These are phyloP conservation scores for Vitis hybrid DNA, from an alignment of 177 flowering plant genomes.

Conservation along the genomic window DNA sequence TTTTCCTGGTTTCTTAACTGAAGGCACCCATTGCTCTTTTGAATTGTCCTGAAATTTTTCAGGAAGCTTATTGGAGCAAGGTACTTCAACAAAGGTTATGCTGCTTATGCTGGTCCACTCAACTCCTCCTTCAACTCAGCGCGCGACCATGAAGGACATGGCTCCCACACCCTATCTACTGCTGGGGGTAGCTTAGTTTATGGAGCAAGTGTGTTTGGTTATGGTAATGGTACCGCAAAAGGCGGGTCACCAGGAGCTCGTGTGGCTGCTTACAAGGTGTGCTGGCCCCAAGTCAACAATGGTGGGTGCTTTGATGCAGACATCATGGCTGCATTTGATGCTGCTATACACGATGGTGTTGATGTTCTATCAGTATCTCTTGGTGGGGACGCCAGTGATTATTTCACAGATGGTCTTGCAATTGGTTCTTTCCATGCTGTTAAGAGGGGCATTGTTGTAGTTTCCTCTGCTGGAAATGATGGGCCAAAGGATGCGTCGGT, in stretches of 20 bases:
- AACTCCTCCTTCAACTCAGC: slow-evolving; percentile 1
- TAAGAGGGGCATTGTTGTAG: slow-evolving; percentile 26
- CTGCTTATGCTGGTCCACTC: not conserved
- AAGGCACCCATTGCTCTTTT: not conserved
- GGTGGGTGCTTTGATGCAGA: slow-evolving; percentile 22
- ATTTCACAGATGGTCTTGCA: slow-evolving; percentile 16
- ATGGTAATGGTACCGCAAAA: slow-evolving; percentile 33
- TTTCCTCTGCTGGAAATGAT: slow-evolving; percentile 31
- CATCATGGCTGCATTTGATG: slow-evolving; percentile 36
- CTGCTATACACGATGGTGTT: slow-evolving; percentile 42
- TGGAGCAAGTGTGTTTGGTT: slow-evolving; percentile 19
- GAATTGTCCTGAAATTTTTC: not conserved
- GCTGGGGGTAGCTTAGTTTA: slow-evolving; percentile 34
- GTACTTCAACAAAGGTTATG: slow-evolving; percentile 31
- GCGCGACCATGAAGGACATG: slow-evolving; percentile 38
- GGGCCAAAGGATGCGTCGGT: slow-evolving; percentile 26
- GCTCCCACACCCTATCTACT: slow-evolving; percentile 38
- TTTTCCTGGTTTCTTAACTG: too few species aligned
- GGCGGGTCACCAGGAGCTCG: slow-evolving; percentile 42
- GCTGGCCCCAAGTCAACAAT: slow-evolving; percentile 12
- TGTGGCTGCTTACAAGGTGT: slow-evolving; percentile 42
- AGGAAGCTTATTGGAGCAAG: slow-evolving; percentile 48
- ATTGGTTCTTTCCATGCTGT: slow-evolving; percentile 40
- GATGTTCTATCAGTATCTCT: slow-evolving; percentile 37
- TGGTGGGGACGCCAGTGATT: slow-evolving; percentile 15